Percentiles rank a stretch among this genome's conserved stretches.
These are phyloP conservation scores for Fusarium cicatricum DNA, from an alignment of 2,329 filamentous ascomycete species.

Conservation along the genomic window DNA sequence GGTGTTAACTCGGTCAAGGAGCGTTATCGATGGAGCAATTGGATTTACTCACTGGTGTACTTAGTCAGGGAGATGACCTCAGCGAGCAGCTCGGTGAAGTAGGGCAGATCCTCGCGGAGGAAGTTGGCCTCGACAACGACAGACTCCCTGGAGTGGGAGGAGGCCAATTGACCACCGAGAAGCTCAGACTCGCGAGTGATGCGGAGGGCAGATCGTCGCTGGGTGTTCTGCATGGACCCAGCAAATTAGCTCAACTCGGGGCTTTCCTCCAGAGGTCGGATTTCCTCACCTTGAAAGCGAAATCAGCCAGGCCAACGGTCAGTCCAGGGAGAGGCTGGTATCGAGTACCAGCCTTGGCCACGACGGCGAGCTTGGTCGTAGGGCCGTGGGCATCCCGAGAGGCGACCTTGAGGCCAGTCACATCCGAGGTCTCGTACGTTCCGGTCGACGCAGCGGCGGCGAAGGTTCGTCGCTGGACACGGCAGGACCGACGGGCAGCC, in stretches of 20 bases:
- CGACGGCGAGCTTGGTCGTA: conserved; percentile 88
- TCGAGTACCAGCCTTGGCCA: conserved; percentile 93
- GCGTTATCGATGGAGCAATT: conserved; percentile 7
- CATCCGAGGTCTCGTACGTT: conserved; percentile 87
- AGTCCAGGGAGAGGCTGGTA: conserved; percentile 91
- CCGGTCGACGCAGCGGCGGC: conserved; percentile 72
- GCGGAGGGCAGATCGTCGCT: conserved; percentile 86
- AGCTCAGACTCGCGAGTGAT: conserved; percentile 96
- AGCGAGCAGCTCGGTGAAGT: conserved; percentile 94
- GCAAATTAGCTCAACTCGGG: conserved; percentile 57
- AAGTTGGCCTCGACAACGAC: conserved; percentile 94
- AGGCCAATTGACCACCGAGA: conserved; percentile 86
- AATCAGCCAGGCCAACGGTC: conserved; percentile 89
- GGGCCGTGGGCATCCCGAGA: conserved; percentile 88
- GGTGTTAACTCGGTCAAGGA: conserved; percentile 20
- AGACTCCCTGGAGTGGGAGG: conserved; percentile 93
- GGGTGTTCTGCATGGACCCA: conserved; percentile 72
- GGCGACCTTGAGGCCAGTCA: conserved; percentile 89
- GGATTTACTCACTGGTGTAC: conserved; percentile 71
- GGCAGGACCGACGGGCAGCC: conserved; percentile 64
- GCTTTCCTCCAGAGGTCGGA: conserved; percentile 15
- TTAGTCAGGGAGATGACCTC: conserved; percentile 91
- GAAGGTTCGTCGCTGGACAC: conserved; percentile 63
- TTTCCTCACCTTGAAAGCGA: conserved; percentile 87
- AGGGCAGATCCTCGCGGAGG: conserved; percentile 93